Evolutionary conservation across 75 land plant genomes (phyloP).

Genomic region (Picea glauca): DNA sequence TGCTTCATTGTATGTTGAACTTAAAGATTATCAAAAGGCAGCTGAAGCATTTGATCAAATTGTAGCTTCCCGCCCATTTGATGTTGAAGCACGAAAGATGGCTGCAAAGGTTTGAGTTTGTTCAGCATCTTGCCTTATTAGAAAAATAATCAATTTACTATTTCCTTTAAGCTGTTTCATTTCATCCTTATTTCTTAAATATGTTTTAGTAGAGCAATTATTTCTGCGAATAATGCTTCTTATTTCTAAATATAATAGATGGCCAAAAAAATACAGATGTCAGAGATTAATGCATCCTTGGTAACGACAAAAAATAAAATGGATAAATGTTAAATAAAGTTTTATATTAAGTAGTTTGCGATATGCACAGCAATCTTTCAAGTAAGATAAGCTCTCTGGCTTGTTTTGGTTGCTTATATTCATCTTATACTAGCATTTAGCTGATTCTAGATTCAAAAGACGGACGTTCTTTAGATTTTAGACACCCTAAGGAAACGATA

Average conservation of each 20-base stretch:
- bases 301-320: too few relatives aligned
- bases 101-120: slow-evolving; percentile 60
- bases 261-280: neutral
- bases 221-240: neutral
- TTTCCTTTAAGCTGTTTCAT: neutral
- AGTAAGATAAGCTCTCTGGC: neutral
- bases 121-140: neutral
- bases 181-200: neutral
- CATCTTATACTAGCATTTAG: neutral
- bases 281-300: neutral
- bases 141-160: neutral
- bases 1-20: slow-evolving; percentile 63
- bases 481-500: neutral
- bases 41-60: slow-evolving; percentile 77
- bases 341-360: neutral
- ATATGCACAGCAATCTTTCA: neutral
- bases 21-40: slow-evolving; percentile 67
- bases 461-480: neutral
- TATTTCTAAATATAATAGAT: neutral
- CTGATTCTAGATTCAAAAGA: neutral
- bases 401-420: neutral
- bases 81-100: slow-evolving; percentile 66
- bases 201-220: neutral
- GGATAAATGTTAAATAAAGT: too few relatives aligned
- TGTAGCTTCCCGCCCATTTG: slow-evolving; percentile 41